Percentiles rank a stretch among this genome's conserved stretches.
phyloP scores from a whole-genome alignment of 306 rosid genomes.

The Cucurbita pepo region DNA sequence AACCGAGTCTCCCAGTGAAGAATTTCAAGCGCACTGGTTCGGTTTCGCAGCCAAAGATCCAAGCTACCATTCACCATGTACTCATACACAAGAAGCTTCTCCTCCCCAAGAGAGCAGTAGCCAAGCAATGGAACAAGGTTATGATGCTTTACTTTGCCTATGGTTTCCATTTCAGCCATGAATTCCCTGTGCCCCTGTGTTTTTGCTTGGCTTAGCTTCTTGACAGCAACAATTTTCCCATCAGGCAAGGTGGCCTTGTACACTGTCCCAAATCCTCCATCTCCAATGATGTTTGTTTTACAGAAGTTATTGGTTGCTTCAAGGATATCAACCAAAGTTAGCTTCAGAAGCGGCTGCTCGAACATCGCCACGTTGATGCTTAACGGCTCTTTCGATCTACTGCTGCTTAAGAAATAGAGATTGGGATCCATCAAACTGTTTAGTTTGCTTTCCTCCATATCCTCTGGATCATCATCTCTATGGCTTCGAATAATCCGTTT shows the following conservation, averaged over 20 bases:
- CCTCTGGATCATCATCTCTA: constrained; percentile 37
- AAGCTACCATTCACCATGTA: constrained; percentile 94
- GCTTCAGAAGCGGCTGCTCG: constrained; percentile 83
- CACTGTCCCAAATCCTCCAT: constrained; percentile 96
- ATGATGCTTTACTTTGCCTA: constrained; percentile 89
- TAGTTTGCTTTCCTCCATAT: constrained; percentile 45
- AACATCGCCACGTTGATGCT: constrained; percentile 90
- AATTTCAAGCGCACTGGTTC: constrained; percentile 63
- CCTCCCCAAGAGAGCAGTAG: constrained; percentile 81
- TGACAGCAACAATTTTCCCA: constrained; percentile 75
- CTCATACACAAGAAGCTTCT: constrained; percentile 89
- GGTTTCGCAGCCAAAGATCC: constrained; percentile 86
- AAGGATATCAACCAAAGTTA: constrained; percentile 60
- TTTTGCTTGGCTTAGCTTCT: constrained; percentile 88
- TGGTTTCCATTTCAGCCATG: constrained; percentile 93
- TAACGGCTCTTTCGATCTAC: constrained; percentile 85
- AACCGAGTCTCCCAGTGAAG: constrained; percentile 77
- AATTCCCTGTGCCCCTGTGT: constrained; percentile 92
- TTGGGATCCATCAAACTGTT: constrained; percentile 48
- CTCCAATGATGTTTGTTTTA: constrained; percentile 90
- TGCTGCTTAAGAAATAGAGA: constrained; percentile 77
- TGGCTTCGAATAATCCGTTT: constrained; percentile 33
- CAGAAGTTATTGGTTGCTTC: constrained; percentile 91
- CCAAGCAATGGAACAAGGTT: constrained; percentile 83
- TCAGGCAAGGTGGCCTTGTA: constrained; percentile 74